Evolutionary conservation across 495 filamentous ascomycete species (phyloP).

Genomic region (Schizothecium vesticola): DNA sequence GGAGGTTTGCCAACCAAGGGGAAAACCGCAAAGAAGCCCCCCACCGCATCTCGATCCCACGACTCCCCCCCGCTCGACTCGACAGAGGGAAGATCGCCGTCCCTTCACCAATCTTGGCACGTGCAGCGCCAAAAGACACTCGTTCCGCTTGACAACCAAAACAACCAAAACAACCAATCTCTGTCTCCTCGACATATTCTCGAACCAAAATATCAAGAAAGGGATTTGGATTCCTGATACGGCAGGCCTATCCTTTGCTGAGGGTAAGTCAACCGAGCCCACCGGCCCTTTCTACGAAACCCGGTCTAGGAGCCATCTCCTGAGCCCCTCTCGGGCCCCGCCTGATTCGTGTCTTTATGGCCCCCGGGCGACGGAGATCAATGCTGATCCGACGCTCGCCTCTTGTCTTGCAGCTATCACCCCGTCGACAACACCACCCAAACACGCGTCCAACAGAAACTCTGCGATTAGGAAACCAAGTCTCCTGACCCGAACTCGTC

Average conservation of each 20-base stretch:
- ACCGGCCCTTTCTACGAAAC: background rate
- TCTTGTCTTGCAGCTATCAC: background rate
- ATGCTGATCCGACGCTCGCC: background rate
- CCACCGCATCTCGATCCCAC: background rate
- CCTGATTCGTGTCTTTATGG: background rate
- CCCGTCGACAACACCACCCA: background rate
- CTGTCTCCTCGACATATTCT: background rate
- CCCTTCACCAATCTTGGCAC: background rate
- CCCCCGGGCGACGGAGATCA: background rate
- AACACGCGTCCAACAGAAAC: background rate
- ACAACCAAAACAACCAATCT: no score
- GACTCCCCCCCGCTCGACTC: background rate
- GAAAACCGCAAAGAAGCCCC: background rate
- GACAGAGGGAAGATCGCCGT: background rate
- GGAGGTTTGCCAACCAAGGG: background rate
- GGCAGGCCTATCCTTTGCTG: background rate
- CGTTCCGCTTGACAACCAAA: background rate
- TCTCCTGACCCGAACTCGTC: background rate
- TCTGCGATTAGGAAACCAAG: background rate
- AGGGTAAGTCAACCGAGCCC: constrained; percentile 21
- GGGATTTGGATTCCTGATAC: background rate
- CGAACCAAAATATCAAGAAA: background rate
- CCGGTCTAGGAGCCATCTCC: background rate
- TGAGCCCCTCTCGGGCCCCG: background rate
- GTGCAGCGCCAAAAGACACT: constrained; percentile 5